Percentiles rank a stretch among this genome's conserved stretches.
phyloP scores from a whole-genome alignment of 2,329 filamentous ascomycete species.

The Pseudogymnoascus sp. region DNA sequence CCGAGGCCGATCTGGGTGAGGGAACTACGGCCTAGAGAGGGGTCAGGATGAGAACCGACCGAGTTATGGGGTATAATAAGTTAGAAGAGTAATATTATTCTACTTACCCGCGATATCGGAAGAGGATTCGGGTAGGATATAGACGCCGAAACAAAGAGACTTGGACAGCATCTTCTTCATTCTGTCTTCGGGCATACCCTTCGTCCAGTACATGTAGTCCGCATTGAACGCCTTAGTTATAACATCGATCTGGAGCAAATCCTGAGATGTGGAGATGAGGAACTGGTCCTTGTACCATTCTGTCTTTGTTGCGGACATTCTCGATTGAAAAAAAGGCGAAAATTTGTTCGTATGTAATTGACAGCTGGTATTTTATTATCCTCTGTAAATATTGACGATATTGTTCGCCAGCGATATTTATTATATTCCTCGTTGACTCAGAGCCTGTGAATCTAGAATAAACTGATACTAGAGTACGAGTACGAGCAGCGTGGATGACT shows the following conservation, averaged over 20 bases:
- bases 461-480: background rate
- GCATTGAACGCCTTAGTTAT: conserved; percentile 50
- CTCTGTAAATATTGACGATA: background rate
- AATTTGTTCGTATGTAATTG: background rate
- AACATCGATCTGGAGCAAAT: conserved; percentile 45
- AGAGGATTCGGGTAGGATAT: conserved; percentile 31
- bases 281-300: conserved; percentile 47
- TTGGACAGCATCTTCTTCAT: conserved; percentile 48
- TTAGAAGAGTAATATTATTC: conserved; percentile 16
- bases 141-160: conserved; percentile 55
- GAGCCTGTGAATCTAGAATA: background rate
- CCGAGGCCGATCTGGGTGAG: conserved; percentile 46
- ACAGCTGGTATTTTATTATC: background rate
- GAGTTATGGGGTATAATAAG: conserved; percentile 10
- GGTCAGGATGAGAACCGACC: background rate
- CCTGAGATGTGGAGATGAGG: conserved; percentile 54
- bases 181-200: conserved; percentile 41
- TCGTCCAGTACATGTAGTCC: conserved; percentile 57
- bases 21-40: background rate
- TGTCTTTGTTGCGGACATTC: background rate
- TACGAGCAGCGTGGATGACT: background rate
- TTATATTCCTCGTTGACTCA: background rate
- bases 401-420: background rate
- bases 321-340: background rate
- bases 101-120: conserved; percentile 26